Evolutionary conservation across 78 protist species (phyloP).

Genomic region (Speleostelium caveatum): DNA sequence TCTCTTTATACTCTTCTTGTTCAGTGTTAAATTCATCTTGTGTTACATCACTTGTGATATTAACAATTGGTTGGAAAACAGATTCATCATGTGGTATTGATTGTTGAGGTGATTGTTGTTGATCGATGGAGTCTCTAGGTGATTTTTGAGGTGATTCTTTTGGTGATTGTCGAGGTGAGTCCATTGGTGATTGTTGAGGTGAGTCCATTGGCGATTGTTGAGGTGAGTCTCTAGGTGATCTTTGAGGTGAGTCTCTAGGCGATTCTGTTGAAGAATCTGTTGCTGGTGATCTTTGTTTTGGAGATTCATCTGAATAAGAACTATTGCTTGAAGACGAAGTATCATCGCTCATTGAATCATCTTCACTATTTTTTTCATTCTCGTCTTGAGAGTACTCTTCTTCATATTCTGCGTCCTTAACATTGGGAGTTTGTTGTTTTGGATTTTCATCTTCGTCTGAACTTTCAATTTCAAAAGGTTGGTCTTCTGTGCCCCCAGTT

Average conservation of each 20-base stretch:
- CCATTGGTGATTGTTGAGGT: not conserved
- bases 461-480: slow-evolving; percentile 21
- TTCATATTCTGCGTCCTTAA: not conserved
- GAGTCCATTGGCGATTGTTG: not conserved
- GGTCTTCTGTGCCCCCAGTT: slow-evolving; percentile 7
- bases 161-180: not conserved
- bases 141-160: not conserved
- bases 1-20: slow-evolving; percentile 1
- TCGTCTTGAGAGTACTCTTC: not conserved
- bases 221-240: not conserved
- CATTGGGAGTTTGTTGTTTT: not conserved
- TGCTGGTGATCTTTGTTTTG: not conserved
- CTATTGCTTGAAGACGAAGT: not conserved
- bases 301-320: not conserved
- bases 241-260: not conserved
- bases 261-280: not conserved
- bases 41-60: not conserved
- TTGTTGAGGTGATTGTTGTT: not conserved
- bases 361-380: not conserved
- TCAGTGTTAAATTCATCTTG: no score
- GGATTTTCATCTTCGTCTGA: slow-evolving; percentile 3
- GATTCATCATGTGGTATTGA: not conserved
- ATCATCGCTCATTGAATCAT: not conserved
- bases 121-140: not conserved
- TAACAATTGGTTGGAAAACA: not conserved